These are phyloP conservation scores for Pseudocercospora vitis DNA, from an alignment of 2,329 filamentous ascomycete genomes.

Conservation along the genomic window DNA sequence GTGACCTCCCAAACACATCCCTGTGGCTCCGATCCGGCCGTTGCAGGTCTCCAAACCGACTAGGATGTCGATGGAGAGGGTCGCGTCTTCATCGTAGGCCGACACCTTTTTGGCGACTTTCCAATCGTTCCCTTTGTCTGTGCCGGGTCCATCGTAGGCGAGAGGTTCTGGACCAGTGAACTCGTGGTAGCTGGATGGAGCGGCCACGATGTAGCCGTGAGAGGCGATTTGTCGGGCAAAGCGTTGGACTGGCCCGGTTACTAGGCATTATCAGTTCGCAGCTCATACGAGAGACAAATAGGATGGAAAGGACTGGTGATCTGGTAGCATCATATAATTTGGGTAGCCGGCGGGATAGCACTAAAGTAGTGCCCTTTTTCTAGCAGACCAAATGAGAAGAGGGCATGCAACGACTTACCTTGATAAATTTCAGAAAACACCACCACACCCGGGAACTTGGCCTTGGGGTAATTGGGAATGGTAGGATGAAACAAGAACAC, in stretches of 20 bases:
- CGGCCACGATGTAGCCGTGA: slow-evolving; percentile 90
- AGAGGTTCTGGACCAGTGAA: slow-evolving; percentile 83
- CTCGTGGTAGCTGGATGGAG: slow-evolving; percentile 89
- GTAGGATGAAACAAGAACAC: slow-evolving; percentile 87
- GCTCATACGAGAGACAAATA: no score
- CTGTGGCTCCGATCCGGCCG: slow-evolving; percentile 54
- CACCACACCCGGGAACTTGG: slow-evolving; percentile 83
- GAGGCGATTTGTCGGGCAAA: slow-evolving; percentile 90
- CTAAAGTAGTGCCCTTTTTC: no score
- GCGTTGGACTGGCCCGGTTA: slow-evolving; percentile 84
- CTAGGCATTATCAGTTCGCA: slow-evolving; percentile 47
- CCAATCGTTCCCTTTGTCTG: slow-evolving; percentile 81
- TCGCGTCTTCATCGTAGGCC: slow-evolving; percentile 71
- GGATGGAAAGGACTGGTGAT: no score
- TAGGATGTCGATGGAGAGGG: slow-evolving; percentile 45
- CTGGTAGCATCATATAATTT: no score
- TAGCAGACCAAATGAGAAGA: neutral
- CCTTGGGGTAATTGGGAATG: slow-evolving; percentile 81
- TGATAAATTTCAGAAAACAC: slow-evolving; percentile 96
- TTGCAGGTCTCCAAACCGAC: slow-evolving; percentile 55
- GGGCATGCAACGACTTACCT: slow-evolving; percentile 53
- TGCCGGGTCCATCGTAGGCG: slow-evolving; percentile 83
- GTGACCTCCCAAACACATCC: slow-evolving; percentile 93
- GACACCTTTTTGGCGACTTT: slow-evolving; percentile 77
- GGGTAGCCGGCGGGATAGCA: no score